Evolutionary conservation across 352 stramenopile species (phyloP).

Genomic region (Globisporangium perplexum): DNA sequence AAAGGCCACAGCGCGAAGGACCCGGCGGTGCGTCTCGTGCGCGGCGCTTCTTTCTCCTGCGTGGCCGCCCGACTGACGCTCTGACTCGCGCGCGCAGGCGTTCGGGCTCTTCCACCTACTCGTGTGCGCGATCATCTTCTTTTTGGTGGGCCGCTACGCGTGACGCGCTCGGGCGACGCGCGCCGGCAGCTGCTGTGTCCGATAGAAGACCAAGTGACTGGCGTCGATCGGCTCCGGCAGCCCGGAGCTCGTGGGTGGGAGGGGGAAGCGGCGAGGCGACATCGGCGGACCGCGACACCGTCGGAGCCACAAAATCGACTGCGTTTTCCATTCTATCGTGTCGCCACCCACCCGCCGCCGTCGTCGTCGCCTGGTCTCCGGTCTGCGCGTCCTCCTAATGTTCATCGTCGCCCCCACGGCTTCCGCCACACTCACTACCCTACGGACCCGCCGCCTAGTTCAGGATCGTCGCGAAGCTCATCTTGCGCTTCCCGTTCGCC

Average conservation of each 20-base stretch:
- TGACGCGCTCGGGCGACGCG: constrained; percentile 13
- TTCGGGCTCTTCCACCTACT: constrained; percentile 82
- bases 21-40: constrained; percentile 27
- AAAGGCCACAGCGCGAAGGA: constrained; percentile 35
- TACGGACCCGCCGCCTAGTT: constrained; percentile 36
- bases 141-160: constrained; percentile 85
- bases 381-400: background rate
- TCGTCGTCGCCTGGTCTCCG: no score
- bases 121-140: constrained; percentile 87
- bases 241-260: no score
- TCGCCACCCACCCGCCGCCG: background rate
- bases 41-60: no score
- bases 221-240: no score
- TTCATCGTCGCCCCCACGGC: background rate
- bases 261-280: no score
- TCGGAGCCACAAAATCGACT: background rate
- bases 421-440: background rate
- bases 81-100: constrained; percentile 23
- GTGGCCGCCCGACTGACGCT: no score
- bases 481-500: constrained; percentile 69
- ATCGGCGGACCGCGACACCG: no score
- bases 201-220: background rate
- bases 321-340: constrained; percentile 6
- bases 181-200: background rate
- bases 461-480: constrained; percentile 85